Conservation (phyloP, 208 protist species). For the Trypanosoma lewisi region DNA sequence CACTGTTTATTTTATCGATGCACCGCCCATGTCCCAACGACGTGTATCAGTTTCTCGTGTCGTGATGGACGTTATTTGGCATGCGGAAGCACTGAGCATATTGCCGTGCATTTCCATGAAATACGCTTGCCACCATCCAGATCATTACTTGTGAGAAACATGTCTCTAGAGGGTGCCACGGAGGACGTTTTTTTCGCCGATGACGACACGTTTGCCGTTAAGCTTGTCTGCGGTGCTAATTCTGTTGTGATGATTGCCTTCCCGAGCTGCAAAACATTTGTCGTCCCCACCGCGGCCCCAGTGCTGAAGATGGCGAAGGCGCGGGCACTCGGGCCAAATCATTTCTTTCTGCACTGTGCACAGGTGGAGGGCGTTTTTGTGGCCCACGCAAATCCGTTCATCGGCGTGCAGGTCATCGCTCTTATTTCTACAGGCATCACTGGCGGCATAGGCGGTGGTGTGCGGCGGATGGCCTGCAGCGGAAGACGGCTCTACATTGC, state of each 20-base stretch:
- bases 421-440: slow-evolving; percentile 64
- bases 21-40: slow-evolving; percentile 32
- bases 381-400: slow-evolving; percentile 53
- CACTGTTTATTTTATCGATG: slow-evolving; percentile 70
- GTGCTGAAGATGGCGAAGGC: slow-evolving; percentile 48
- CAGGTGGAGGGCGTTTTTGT: slow-evolving; percentile 65
- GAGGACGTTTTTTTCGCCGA: slow-evolving; percentile 54
- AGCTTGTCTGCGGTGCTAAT: slow-evolving; percentile 38
- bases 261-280: slow-evolving; percentile 15
- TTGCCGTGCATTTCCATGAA: slow-evolving; percentile 58
- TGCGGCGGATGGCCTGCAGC: slow-evolving; percentile 56
- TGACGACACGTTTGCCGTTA: slow-evolving; percentile 69
- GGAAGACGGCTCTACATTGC: slow-evolving; percentile 59
- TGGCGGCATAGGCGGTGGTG: slow-evolving; percentile 62
- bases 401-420: slow-evolving; percentile 62
- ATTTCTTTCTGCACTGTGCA: slow-evolving; percentile 53
- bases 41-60: slow-evolving; percentile 49
- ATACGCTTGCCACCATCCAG: slow-evolving; percentile 33
- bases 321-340: slow-evolving; percentile 50
- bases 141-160: slow-evolving; percentile 14
- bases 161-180: slow-evolving; percentile 56
- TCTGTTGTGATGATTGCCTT: slow-evolving; percentile 45
- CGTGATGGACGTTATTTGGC: slow-evolving; percentile 56
- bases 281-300: slow-evolving; percentile 50
- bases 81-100: slow-evolving; percentile 46